A percentile compares a stretch with the other conserved stretches of the same genome.
Conservation (phyloP, 2,329 filamentous ascomycete genomes). For the Alternaria triticimaculans region DNA sequence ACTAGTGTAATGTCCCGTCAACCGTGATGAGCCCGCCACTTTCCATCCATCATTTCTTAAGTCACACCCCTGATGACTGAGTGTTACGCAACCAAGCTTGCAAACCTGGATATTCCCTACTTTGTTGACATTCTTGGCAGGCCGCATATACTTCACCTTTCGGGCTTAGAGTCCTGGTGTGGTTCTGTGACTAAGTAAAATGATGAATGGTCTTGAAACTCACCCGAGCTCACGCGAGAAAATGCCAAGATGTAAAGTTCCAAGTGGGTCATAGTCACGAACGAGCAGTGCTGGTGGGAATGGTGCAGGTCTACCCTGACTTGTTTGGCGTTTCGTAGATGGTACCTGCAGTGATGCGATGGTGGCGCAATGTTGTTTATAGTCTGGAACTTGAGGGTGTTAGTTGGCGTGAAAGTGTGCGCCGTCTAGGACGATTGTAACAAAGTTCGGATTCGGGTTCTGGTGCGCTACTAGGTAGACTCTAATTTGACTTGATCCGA, state of each 20-base stretch:
- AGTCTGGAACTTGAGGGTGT: not conserved
- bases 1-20: constrained; percentile 6
- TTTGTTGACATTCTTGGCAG: not conserved
- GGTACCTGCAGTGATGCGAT: not conserved
- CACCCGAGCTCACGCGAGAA: not conserved
- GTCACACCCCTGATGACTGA: not conserved
- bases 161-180: not conserved
- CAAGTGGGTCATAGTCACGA: not conserved
- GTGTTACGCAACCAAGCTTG: not conserved
- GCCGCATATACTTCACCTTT: not conserved
- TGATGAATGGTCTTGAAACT: not conserved
- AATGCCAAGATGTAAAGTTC: not conserved
- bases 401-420: not conserved
- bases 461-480: not conserved
- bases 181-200: not conserved
- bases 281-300: not conserved
- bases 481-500: not conserved
- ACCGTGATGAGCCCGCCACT: not conserved
- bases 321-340: not conserved
- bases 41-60: not conserved
- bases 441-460: not conserved
- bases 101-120: not conserved
- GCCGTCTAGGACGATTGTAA: not conserved
- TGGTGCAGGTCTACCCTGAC: not conserved
- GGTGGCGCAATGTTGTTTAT: constrained; percentile 1